A percentile compares a stretch with the other conserved stretches of the same genome.
phyloP scores from a whole-genome alignment of 2,329 filamentous ascomycete genomes.

The Elsinoe perseae region DNA sequence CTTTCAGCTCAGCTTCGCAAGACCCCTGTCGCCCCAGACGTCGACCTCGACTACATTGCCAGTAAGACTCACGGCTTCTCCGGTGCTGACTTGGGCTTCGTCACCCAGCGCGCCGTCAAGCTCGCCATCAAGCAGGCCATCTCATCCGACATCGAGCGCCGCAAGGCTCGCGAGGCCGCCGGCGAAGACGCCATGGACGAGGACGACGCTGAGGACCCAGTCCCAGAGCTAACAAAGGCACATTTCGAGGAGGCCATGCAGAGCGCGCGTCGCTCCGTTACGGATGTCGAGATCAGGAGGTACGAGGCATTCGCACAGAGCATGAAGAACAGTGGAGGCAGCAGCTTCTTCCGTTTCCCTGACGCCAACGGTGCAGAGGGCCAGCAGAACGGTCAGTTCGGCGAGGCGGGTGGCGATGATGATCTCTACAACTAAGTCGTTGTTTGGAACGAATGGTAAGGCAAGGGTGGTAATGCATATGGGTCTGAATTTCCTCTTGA shows the following conservation, averaged over 20 bases:
- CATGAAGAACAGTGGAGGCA: conserved; percentile 96
- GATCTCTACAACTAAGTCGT: conserved; percentile 82
- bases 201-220: conserved; percentile 75
- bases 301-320: conserved; percentile 98
- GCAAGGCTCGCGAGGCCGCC: conserved; percentile 79
- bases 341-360: conserved; percentile 90
- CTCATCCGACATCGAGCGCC: conserved; percentile 74
- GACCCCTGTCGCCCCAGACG: conserved; percentile 81
- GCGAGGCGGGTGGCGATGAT: conserved; percentile 52
- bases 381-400: conserved; percentile 18
- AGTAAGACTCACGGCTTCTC: conserved; percentile 98
- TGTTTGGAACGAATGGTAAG: neutral
- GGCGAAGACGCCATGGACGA: conserved; percentile 79
- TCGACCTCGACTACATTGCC: conserved; percentile 86
- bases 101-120: conserved; percentile 98
- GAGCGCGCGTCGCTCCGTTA: conserved; percentile 85
- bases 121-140: conserved; percentile 98
- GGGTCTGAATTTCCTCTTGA: neutral
- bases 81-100: conserved; percentile 97
- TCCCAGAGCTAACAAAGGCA: conserved; percentile 88
- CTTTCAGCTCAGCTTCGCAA: conserved; percentile 95
- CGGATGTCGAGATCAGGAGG: conserved; percentile 91
- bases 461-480: neutral
- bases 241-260: conserved; percentile 99
- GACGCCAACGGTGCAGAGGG: conserved; percentile 30